Conservation (phyloP, 129 eudicot species). For the carrot (Daucus carota) region DH1_v3.0 NC_030383.2:40830001-40830500, state of each 20-base stretch:
- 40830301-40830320: neutral
- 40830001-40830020: slow-evolving; percentile 91
- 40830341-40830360: slow-evolving; percentile 88
- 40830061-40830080: slow-evolving; percentile 90
- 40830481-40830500: slow-evolving; percentile 30
- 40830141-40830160: neutral
- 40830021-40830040: slow-evolving; percentile 81
- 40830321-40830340: neutral
- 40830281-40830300: neutral
- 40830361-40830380: slow-evolving; percentile 78
- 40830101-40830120: neutral
- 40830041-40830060: slow-evolving; percentile 89
- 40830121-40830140: neutral
- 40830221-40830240: neutral
- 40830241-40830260: neutral
- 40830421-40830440: slow-evolving; percentile 71
- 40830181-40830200: neutral
- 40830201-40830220: neutral
- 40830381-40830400: slow-evolving; percentile 83
- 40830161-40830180: too few species aligned
- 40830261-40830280: neutral
- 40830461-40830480: slow-evolving; percentile 52
- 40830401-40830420: slow-evolving; percentile 66
- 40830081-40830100: neutral
- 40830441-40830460: slow-evolving; percentile 84